Base-by-base conservation (phyloP, 805 yeast genomes). In the Phaffomyces opuntiae region DNA sequence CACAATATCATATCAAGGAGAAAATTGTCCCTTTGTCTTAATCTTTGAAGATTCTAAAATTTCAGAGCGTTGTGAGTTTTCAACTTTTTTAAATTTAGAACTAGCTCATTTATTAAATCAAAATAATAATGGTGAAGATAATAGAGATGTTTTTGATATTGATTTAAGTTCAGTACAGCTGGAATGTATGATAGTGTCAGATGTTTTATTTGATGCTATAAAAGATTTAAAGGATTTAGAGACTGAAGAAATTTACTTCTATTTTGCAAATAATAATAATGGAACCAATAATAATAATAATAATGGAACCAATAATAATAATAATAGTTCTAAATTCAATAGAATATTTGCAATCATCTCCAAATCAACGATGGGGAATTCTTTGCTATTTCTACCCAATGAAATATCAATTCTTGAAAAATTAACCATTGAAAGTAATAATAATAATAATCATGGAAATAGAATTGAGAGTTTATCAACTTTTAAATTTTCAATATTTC, bases 311-410 rank as follows among this genome's bases (percentile, higher is more conserved):
- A 64, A 51, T 8, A 56, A 50, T 21, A 21, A 21, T 8, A 56
- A 50, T 17, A 17, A 17, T 17, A 17, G 3, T 21, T 46, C 54
- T 24, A 52, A 44, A 17, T 43, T 48, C 1, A 48, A 49, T 16
- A 61, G 61, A 27, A 59, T 57, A 29, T 56, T 65, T 3, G 71
- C 72, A 5, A 56, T 88, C 44, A 74, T 84, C 6, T 82, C 93
- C 0, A 73, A 72, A 36, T 86, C 91, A 11, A 84, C 81, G n/a
- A 71, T 86, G 39, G 96, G 95, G 0, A 69, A 72, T 43, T 80
- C 87, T 36, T 81, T 83, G 55, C 67, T 87, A 19, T 70, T 74
- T 9, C 72, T 82, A 40, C 95, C 95, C 0, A 74, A 72, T 49
- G 84, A 77, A 40, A 72, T 74, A 53, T 67, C 78, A 3, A 75